Conservation (phyloP, 1,284 basidiomycete species). For the Naganishia cerealis region DNA sequence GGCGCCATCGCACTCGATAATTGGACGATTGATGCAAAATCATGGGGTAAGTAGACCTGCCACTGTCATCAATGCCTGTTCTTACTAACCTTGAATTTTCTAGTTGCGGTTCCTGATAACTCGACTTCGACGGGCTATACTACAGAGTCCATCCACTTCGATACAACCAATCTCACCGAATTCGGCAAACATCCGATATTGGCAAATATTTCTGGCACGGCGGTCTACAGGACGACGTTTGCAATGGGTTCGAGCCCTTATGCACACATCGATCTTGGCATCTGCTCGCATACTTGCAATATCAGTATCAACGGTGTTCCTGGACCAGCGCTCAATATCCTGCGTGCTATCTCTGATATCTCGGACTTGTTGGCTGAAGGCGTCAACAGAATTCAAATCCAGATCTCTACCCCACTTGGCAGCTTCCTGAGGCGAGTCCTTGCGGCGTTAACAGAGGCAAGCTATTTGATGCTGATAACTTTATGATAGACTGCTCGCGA, state of each 20-base stretch:
- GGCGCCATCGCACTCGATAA: neutral
- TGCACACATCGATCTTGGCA: conserved; percentile 1
- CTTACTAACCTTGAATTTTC: neutral
- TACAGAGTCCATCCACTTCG: neutral
- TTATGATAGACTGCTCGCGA: neutral
- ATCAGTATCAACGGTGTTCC: neutral
- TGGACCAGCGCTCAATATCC: neutral
- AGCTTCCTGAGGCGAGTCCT: neutral
- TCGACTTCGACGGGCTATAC: neutral
- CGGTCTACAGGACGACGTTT: neutral
- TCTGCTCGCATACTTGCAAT: conserved; percentile 2
- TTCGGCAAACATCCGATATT: neutral
- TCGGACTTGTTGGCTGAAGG: neutral
- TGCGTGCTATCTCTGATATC: neutral
- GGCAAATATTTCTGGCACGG: neutral
- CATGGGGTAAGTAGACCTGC: neutral
- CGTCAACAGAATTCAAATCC: neutral
- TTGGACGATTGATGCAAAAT: neutral
- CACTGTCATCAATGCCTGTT: neutral
- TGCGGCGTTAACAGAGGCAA: neutral
- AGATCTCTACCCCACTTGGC: neutral
- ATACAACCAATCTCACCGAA: neutral
- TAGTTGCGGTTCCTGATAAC: neutral
- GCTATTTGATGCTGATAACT: neutral
- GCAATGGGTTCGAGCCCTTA: neutral